Evolutionary conservation across 306 rosid genomes (phyloP), one percentile per base, ranked within the genome.

Genomic region (Inga oerstediana): DNA sequence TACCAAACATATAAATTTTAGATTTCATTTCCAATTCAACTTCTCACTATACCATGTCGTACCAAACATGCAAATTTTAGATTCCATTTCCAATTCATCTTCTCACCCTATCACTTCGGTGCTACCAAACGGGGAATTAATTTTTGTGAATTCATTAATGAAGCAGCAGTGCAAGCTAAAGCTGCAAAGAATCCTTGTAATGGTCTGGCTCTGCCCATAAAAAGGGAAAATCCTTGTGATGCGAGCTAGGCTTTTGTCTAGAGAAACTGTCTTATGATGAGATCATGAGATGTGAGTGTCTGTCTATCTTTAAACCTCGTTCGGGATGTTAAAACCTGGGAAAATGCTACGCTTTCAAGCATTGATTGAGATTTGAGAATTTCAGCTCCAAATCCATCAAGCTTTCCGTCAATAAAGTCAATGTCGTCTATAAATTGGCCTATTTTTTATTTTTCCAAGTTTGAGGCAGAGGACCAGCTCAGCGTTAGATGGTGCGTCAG

Each of bases 381-480:
- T 52, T 46, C 27, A n/a, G n/a, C 54, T 37, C 74, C 67, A 64
- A 79, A 85, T 58, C 44, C 52, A 66, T 85, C 43, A 62, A 79
- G 30, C 82, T 79, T 76, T 87, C 65, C 72, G 74, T 35, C 44
- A 45, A 34, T 35, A 34, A 82, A 82, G 73, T 48, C 61, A 54
- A 45, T 62, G 24, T 72, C 4, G 35, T 67, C 74, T 20, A 56
- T 49, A 37, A 44, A 35, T 46, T 62, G 49, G 71, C 58, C 44
- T 10, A 20, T 67, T 67, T 39, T 6, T 39, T 5, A 39, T 39
- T 39, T 39, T 56, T 41, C 46, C 27, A 16, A 15, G 19, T 52
- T 52, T 67, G 48, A 67, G 58, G 62, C 69, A 2, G 61, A 54
- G 27, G 9, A 45, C 43, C 39, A 72, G 44, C 19, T 71, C n/a